Base-by-base conservation (phyloP, 1,139 yeast genomes). In the Taiozyma sp. region DNA sequence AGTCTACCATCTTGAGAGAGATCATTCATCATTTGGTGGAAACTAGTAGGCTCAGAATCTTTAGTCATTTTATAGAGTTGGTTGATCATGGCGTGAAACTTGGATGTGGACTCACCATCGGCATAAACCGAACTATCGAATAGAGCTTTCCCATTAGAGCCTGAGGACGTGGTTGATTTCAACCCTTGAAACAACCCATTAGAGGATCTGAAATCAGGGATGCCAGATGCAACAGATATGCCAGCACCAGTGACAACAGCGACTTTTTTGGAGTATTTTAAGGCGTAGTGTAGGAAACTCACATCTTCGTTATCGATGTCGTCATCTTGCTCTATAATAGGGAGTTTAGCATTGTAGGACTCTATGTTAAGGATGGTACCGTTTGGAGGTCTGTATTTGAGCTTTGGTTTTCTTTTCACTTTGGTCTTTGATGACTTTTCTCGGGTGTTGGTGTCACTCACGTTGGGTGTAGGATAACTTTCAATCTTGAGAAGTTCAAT, bases 211-310 rank as follows among this genome's bases (percentile, higher is more conserved):
- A 90, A 90, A 65, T 90, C 97, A 2, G 96, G 96, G 43, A 90
- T 89, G 3, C 97, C 97, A 0, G 96, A 90, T 44, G 87, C 87
- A 52, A 92, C 93, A 29, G 96, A 87, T 34, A 88, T 82, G 4
- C 97, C 97, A 12, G 97, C 97, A 4, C 97, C 97, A 0, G 93
- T 81, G 38, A 90, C 75, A 38, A 82, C 75, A 1, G 85, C 74
- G 70, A 71, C 76, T 49, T 67, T 69, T 50, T 67, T 70, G n/a
- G 78, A 68, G 59, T 83, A 74, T 57, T 70, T 74, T 13, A 86
- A 55, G 1, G 76, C 74, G 56, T 73, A 70, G 47, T 70, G 73
- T 23, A 78, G 57, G 54, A 76, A 78, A 12, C 70, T 65, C 12
- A 74, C 64, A 53, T 74, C 76, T 38, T 68, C 68, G 27, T 69